A percentile compares a stretch with the other conserved stretches of the same genome.
phyloP scores from a whole-genome alignment of 108 stramenopile genomes.

The Tribonema minus region DNA sequence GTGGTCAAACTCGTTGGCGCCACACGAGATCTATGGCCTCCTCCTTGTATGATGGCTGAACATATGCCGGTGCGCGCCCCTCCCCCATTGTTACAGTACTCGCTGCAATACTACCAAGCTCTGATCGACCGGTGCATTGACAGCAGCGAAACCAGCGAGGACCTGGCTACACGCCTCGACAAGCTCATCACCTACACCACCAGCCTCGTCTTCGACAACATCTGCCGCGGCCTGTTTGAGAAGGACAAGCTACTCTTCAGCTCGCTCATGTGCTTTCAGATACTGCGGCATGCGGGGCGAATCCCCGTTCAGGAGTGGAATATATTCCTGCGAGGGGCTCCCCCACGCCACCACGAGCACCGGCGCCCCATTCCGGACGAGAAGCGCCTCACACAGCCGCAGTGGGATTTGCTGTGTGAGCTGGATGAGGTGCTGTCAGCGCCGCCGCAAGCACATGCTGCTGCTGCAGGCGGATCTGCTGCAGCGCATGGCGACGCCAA shows the following conservation, averaged over 20 bases:
- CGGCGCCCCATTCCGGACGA: constrained; percentile 46
- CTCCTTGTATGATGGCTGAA: too few species aligned
- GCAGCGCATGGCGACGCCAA: too few species aligned
- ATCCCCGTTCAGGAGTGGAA: constrained; percentile 54
- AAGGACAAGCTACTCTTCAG: constrained; percentile 56
- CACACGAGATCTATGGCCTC: too few species aligned
- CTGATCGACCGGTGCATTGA: constrained; percentile 59
- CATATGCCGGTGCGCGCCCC: too few species aligned
- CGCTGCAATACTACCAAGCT: constrained; percentile 57
- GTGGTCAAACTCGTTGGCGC: too few species aligned
- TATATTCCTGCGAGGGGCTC: constrained; percentile 56
- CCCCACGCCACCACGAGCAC: constrained; percentile 39
- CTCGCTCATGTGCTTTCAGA: constrained; percentile 58
- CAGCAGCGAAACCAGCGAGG: constrained; percentile 20
- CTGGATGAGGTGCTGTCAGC: constrained; percentile 38
- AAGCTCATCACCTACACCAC: constrained; percentile 57
- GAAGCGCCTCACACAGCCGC: constrained; percentile 25
- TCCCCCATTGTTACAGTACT: too few species aligned
- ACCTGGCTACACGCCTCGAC: constrained; percentile 43
- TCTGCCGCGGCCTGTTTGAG: constrained; percentile 65
- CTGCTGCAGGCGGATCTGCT: too few species aligned
- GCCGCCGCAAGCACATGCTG: too few species aligned
- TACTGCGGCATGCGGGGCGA: constrained; percentile 44
- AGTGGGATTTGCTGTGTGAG: constrained; percentile 59
- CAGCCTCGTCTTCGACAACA: constrained; percentile 48